phyloP scores from a whole-genome alignment of 306 rosid genomes.

The Mucuna pruriens region DNA sequence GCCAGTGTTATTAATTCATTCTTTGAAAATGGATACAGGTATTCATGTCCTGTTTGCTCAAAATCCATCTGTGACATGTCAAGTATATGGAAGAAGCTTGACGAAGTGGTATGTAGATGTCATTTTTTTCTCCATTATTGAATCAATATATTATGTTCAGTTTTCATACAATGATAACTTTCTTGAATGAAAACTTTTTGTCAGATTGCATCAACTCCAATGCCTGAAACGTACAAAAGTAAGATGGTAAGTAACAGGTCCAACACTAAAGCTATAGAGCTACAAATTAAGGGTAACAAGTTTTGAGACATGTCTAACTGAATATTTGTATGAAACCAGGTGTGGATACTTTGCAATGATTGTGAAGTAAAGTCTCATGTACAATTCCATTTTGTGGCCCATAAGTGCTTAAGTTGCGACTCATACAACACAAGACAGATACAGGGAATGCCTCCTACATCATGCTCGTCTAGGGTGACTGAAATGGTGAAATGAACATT shows the following conservation, averaged over 20 bases:
- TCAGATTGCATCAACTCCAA: slow-evolving; percentile 72
- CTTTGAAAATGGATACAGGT: slow-evolving; percentile 49
- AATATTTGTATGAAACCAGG: slow-evolving; percentile 43
- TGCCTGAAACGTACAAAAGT: slow-evolving; percentile 58
- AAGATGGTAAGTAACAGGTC: slow-evolving; percentile 55
- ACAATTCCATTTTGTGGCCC: slow-evolving; percentile 65
- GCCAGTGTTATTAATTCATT: background rate
- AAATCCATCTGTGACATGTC: slow-evolving; percentile 79
- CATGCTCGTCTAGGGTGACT: slow-evolving; percentile 45
- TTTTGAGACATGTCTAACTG: background rate
- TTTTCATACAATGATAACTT: slow-evolving; percentile 37
- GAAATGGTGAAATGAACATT: slow-evolving; percentile 47
- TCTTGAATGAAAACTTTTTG: slow-evolving; percentile 7
- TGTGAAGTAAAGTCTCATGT: slow-evolving; percentile 66
- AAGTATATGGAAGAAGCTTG: slow-evolving; percentile 65
- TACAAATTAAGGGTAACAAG: background rate
- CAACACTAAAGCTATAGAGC: background rate
- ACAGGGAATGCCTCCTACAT: slow-evolving; percentile 50
- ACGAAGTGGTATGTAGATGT: slow-evolving; percentile 57
- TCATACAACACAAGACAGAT: slow-evolving; percentile 75
- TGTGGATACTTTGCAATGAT: slow-evolving; percentile 85
- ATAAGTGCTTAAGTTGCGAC: slow-evolving; percentile 65
- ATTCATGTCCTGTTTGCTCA: slow-evolving; percentile 77
- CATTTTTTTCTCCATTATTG: background rate
- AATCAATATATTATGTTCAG: background rate